phyloP scores from a whole-genome alignment of 148 eudicot species.

The Drosera capensis region DNA sequence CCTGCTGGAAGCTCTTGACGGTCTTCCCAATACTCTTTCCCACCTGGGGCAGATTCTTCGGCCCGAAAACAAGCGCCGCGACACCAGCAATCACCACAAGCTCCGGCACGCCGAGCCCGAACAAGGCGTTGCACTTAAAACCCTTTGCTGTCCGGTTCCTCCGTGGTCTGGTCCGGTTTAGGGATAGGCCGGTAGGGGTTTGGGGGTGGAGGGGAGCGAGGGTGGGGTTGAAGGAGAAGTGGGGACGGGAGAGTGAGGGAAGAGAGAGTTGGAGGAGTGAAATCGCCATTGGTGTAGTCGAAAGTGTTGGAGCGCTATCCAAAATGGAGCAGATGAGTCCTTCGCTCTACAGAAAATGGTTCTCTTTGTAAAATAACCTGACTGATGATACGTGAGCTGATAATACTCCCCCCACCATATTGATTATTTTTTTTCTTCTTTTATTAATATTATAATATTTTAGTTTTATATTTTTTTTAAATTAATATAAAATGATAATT shows the following conservation, averaged over 20 bases:
- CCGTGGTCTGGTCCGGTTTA: conserved; percentile 14
- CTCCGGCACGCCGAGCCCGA: conserved; percentile 92
- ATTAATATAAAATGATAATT: not conserved
- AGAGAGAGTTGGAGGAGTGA: conserved; percentile 16
- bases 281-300: conserved; percentile 31
- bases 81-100: conserved; percentile 87
- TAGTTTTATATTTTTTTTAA: not conserved
- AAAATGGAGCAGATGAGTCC: too few relatives aligned
- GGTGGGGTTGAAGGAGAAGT: conserved; percentile 10
- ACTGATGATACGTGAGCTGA: too few relatives aligned
- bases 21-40: conserved; percentile 84
- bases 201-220: conserved; percentile 12
- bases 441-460: not conserved
- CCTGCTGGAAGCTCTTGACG: conserved; percentile 91
- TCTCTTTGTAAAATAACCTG: too few relatives aligned
- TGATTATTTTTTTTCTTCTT: not conserved
- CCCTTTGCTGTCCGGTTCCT: conserved; percentile 13
- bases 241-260: conserved; percentile 6
- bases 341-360: too few relatives aligned
- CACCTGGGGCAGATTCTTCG: conserved; percentile 74
- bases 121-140: conserved; percentile 45
- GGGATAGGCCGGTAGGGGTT: conserved; percentile 5
- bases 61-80: conserved; percentile 76
- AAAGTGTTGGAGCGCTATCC: too few relatives aligned
- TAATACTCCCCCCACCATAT: too few relatives aligned